Base-by-base conservation (phyloP, 2,329 filamentous ascomycete species). In the Metarhizium brunneum region DNA sequence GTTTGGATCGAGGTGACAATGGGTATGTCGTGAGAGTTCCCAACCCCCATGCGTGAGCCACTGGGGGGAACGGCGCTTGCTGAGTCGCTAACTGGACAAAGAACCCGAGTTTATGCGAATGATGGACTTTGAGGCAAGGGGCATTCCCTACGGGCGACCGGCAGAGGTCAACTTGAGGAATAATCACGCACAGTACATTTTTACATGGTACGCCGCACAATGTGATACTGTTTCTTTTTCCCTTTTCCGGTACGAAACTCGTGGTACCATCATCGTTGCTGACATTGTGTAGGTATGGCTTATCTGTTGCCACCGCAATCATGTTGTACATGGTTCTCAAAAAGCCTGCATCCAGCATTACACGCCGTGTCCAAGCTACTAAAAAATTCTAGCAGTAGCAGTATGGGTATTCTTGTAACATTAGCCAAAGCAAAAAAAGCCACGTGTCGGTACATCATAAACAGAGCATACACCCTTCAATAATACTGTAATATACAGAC, bases 171-270 rank as follows among this genome's bases (percentile, higher is more conserved):
- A 95, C 69, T 76, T 99, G 67, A 83, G 90, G 69, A 99, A 99
- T 69, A 97, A 95, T 73, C 94, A 99, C 72, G 85, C 90, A 60
- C 94, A 97, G 77, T 99, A 99, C 72, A 99, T 99, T 63, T 94
- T 96, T 71, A 99, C 94, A 62, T 99, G 94, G 94, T 97, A 83
- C 67, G 85, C 48, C 3, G 3, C 25, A 25, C 25, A 4, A 25
- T 25, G 25, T 25, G 25, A 25, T 25, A 4, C 25, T 4, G 4
- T 25, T 25, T 25, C 4, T 25, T 25, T 1, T 25, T 25, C 25
- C 25, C 4, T 4, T 25, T 25, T 4, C 25, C 25, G 25, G 25
- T 25, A 25, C 25, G 25, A 25, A 25, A 25, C 25, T 25, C 25
- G 25, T 25, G 25, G 25, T 25, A 25, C 29, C 32, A 48, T 43